phyloP scores from a whole-genome alignment of 164 flowering plant genomes.

The Hamamelis virginiana region DNA sequence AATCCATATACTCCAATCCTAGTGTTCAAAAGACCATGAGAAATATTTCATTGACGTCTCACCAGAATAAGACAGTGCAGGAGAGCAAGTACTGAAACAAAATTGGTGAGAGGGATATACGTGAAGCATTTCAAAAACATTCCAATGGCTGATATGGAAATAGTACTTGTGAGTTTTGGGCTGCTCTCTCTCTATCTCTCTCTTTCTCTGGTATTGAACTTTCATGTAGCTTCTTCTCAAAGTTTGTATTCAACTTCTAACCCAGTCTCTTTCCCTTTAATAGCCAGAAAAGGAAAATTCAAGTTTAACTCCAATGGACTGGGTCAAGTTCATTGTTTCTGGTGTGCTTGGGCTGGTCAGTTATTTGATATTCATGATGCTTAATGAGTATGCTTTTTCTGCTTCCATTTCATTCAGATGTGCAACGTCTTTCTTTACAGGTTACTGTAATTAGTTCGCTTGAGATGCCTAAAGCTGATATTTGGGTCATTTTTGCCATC shows the following conservation, averaged over 20 bases:
- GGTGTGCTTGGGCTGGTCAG: conserved; percentile 92
- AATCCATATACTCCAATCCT: no score
- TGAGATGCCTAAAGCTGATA: conserved; percentile 75
- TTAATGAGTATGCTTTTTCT: background rate
- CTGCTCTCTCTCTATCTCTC: background rate
- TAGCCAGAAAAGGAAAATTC: conserved; percentile 99
- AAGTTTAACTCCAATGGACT: conserved; percentile 94
- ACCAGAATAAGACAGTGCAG: conserved; percentile 52
- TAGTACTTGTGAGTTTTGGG: conserved; percentile 69
- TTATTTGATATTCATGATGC: conserved; percentile 5
- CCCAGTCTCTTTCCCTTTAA: conserved; percentile 9
- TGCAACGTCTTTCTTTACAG: conserved; percentile 35
- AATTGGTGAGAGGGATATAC: conserved; percentile 70
- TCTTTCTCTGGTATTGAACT: background rate
- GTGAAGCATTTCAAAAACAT: conserved; percentile 94
- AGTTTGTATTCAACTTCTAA: conserved; percentile 2
- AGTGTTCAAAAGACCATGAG: no score
- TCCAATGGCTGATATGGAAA: conserved; percentile 99
- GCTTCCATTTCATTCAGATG: conserved; percentile 5
- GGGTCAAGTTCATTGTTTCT: conserved; percentile 86
- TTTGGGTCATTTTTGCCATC: conserved; percentile 78
- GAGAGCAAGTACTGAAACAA: conserved; percentile 51
- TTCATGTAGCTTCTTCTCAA: background rate
- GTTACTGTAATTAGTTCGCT: conserved; percentile 75
- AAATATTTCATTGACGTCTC: no score